phyloP scores from a whole-genome alignment of 495 filamentous ascomycete genomes.

The Trichodelitschia bisporula region DNA sequence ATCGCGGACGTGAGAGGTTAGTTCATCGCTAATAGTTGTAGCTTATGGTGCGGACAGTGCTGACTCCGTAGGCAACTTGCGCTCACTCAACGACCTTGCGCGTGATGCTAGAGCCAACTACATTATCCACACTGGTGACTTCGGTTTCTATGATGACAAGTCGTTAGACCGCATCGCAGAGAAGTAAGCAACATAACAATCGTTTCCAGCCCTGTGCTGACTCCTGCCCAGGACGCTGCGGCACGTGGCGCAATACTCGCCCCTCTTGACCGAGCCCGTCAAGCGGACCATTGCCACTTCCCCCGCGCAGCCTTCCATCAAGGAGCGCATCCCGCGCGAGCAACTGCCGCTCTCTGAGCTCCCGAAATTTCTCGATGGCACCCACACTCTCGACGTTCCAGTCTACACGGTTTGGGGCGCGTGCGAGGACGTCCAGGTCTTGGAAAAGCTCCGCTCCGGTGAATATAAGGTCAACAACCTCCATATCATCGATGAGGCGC shows the following conservation, averaged over 20 bases:
- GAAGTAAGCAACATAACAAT: conserved; percentile 46
- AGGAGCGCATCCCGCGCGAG: conserved; percentile 51
- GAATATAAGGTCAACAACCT: conserved; percentile 97
- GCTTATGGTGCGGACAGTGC: conserved; percentile 8
- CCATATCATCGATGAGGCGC: conserved; percentile 94
- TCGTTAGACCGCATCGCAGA: conserved; percentile 95
- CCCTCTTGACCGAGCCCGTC: conserved; percentile 61
- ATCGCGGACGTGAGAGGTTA: conserved; percentile 95
- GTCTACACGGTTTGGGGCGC: conserved; percentile 99
- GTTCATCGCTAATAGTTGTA: conserved; percentile 4
- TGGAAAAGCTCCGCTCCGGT: conserved; percentile 93
- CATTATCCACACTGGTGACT: conserved; percentile 96
- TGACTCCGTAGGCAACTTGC: conserved; percentile 69
- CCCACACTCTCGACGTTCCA: conserved; percentile 72
- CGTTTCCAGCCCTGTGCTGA: background rate
- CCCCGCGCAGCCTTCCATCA: conserved; percentile 38
- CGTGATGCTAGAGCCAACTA: conserved; percentile 81
- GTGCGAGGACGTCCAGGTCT: conserved; percentile 90
- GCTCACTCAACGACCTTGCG: conserved; percentile 87
- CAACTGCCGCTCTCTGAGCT: conserved; percentile 91
- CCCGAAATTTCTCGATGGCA: conserved; percentile 69
- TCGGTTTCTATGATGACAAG: conserved; percentile 94
- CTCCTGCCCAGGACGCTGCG: conserved; percentile 53
- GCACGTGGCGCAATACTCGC: conserved; percentile 96
- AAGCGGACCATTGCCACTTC: conserved; percentile 64